These are phyloP conservation scores for Suhomyces coccinellae DNA, from an alignment of 1,139 yeast genomes.

Conservation along the genomic window DNA sequence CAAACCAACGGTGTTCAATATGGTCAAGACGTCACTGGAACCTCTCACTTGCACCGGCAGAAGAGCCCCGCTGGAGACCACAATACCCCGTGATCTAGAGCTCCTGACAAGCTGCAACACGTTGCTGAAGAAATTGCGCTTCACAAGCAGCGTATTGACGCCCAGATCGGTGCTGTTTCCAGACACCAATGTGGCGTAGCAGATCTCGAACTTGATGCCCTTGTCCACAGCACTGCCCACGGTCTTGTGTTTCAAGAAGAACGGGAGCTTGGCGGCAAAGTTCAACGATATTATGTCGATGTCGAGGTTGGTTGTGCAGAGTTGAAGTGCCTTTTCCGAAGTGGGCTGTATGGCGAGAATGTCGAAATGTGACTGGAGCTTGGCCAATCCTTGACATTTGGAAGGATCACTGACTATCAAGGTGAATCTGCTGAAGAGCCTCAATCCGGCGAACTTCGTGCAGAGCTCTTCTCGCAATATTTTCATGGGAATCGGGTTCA, in stretches of 20 bases:
- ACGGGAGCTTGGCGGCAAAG: conserved; percentile 65
- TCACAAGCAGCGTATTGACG: conserved; percentile 28
- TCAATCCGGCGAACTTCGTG: conserved; percentile 40
- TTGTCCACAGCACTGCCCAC: conserved; percentile 79
- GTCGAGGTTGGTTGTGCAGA: conserved; percentile 71
- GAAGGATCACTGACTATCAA: conserved; percentile 74
- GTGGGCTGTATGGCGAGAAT: conserved; percentile 78
- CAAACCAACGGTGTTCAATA: conserved; percentile 70
- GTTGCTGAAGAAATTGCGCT: conserved; percentile 68
- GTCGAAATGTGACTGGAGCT: conserved; percentile 67
- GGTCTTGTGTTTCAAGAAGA: conserved; percentile 78
- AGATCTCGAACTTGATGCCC: conserved; percentile 81
- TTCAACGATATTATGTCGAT: conserved; percentile 79
- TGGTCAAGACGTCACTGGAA: conserved; percentile 64
- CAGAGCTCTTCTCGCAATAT: conserved; percentile 22
- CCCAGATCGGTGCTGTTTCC: conserved; percentile 29
- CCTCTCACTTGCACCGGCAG: conserved; percentile 61
- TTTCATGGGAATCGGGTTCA: conserved; percentile 41
- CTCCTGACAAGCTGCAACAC: conserved; percentile 79
- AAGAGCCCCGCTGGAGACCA: conserved; percentile 75
- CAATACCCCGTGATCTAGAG: conserved; percentile 74
- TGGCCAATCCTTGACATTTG: conserved; percentile 68
- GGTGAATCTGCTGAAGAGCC: conserved; percentile 72
- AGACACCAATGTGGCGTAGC: conserved; percentile 57
- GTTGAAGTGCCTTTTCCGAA: conserved; percentile 74